Evolutionary conservation across 805 yeast species (phyloP).

Genomic region (Lachancea nothofagi): DNA sequence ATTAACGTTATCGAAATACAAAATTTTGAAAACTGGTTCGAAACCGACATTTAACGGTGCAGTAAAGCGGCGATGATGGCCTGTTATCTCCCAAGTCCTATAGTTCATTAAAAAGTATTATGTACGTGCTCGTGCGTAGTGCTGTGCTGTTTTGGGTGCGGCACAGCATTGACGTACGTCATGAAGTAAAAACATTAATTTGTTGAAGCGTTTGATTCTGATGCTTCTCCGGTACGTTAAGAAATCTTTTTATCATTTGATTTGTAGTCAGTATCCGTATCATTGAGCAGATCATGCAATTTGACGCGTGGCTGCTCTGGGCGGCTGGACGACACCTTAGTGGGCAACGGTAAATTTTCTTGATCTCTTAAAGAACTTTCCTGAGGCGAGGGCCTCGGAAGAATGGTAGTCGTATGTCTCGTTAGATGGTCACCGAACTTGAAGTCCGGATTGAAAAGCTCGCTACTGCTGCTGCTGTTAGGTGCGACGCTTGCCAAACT

Average conservation of each 20-base stretch:
- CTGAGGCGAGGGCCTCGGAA: not conserved
- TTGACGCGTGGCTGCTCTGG: conserved; percentile 3
- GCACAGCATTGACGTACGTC: no score
- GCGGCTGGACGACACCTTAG: not conserved
- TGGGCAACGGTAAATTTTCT: not conserved
- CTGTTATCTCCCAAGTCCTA: no score
- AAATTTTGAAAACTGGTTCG: no score
- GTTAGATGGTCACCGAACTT: conserved; percentile 2
- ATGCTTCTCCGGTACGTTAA: no score
- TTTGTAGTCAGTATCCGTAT: not conserved
- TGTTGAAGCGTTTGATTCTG: no score
- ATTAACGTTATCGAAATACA: no score
- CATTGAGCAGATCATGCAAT: conserved; percentile 8
- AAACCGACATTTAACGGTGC: no score
- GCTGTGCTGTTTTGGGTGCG: no score
- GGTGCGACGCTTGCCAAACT: not conserved
- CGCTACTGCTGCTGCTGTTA: not conserved
- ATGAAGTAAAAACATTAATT: no score
- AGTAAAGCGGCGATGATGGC: no score
- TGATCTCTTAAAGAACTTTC: not conserved
- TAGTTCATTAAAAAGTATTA: no score
- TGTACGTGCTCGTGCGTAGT: no score
- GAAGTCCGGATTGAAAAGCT: conserved; percentile 4
- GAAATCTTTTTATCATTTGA: not conserved
- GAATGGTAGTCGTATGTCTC: not conserved